Conservation (phyloP, 192 early-diverging fungal species). For the Backusella tuberculispora region DNA sequence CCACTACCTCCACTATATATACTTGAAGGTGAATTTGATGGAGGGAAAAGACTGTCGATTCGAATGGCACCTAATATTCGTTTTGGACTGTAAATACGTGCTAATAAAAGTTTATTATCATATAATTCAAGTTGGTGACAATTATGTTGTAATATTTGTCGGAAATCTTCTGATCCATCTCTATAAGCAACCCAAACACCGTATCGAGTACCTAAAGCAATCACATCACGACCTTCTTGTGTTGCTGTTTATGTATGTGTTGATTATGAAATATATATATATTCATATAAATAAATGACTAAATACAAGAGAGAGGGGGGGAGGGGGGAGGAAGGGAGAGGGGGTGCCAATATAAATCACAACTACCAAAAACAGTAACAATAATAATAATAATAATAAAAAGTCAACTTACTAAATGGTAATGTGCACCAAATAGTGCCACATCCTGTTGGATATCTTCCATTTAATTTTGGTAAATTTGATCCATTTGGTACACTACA, state of each 20-base stretch:
- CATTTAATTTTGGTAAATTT: slow-evolving; percentile 1
- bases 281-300: neutral
- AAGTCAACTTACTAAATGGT: slow-evolving; percentile 19
- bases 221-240: slow-evolving; percentile 1
- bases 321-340: no score
- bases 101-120: slow-evolving; percentile 14
- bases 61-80: slow-evolving; percentile 5
- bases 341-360: no score
- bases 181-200: slow-evolving; percentile 26
- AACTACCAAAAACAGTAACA: neutral
- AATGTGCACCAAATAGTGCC: slow-evolving; percentile 19
- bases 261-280: neutral
- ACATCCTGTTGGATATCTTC: slow-evolving; percentile 13
- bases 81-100: slow-evolving; percentile 4
- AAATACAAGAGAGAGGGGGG: no score
- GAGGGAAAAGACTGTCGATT: slow-evolving; percentile 6
- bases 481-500: slow-evolving; percentile 8
- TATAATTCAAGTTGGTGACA: slow-evolving; percentile 7
- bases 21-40: neutral
- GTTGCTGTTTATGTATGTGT: neutral
- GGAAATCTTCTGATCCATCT: slow-evolving; percentile 14
- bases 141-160: neutral
- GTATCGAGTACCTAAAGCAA: slow-evolving; percentile 29
- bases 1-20: slow-evolving; percentile 1
- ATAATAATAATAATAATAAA: neutral